Conservation (phyloP, 352 stramenopile species). For the Globisporangium sylvaticum region DNA sequence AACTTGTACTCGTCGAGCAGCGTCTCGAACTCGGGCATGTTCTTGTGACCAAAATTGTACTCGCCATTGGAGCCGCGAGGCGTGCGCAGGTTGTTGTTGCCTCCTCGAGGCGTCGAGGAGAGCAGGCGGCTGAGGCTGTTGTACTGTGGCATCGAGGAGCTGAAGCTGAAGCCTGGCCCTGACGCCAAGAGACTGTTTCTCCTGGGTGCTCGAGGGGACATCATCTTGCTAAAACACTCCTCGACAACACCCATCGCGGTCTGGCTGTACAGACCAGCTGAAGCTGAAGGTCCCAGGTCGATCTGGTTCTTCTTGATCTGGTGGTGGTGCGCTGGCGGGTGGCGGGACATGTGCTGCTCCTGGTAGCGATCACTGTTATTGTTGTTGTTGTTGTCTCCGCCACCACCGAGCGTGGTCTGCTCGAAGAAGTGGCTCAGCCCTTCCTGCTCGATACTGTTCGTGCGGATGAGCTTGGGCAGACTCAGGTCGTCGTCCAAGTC, state of each 20-base stretch:
- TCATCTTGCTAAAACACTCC: constrained; percentile 48
- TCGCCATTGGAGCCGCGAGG: constrained; percentile 21
- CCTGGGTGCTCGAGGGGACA: constrained; percentile 17
- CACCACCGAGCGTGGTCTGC: constrained; percentile 46
- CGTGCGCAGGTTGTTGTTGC: constrained; percentile 19
- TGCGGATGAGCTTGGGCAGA: constrained; percentile 59
- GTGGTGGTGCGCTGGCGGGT: constrained; percentile 2
- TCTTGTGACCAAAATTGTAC: constrained; percentile 41
- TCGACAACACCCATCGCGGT: constrained; percentile 38
- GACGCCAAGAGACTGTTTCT: constrained; percentile 15
- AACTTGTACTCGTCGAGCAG: constrained; percentile 77
- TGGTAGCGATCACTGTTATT: not conserved
- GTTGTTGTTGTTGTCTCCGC: not conserved
- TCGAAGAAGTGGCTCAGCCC: constrained; percentile 71
- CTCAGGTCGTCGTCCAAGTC: constrained; percentile 23
- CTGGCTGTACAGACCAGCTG: constrained; percentile 8
- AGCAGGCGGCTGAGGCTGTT: constrained; percentile 2
- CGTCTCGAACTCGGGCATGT: constrained; percentile 64
- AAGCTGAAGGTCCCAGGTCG: not conserved
- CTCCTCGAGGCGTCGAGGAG: constrained; percentile 2
- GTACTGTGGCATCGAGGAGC: constrained; percentile 12
- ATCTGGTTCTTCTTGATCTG: constrained; percentile 17
- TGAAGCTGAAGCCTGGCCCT: constrained; percentile 9
- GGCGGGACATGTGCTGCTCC: not conserved
- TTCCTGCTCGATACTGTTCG: constrained; percentile 71